Evolutionary conservation across 129 eudicot species (phyloP), one percentile per base, ranked within the genome.

Genomic region (Heracleum sosnowskyi): DNA sequence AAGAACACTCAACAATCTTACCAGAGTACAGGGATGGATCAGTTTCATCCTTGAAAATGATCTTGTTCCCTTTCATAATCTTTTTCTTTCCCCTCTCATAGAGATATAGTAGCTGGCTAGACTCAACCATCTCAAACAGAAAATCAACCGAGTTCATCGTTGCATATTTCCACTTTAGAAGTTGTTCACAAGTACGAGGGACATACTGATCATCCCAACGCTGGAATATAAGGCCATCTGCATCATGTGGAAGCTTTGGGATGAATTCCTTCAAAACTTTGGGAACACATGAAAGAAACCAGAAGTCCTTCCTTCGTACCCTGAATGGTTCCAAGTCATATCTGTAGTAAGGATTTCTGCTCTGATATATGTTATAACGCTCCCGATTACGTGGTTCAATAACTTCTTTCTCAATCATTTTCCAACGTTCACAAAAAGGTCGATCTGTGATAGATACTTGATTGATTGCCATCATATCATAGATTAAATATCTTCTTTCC

Each of bases 191-290:
- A 5, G 98, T 95, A 20, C 96, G 93, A 5, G 98, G 94, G 80
- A 95, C 98, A 81, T 95, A 95, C 74, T 94, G 91, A 81, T 95
- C 98, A 84, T 92, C 98, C 98, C 98, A 95, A 12, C 97, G 96
- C 98, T 95, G 86, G 82, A 95, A 95, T 78, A 95, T 86, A 78
- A 95, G 97, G 79, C 99, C 99, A 85, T 95, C 99, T 42, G 99
- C 97, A 63, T 81, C 97, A 87, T 95, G 99, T 37, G 99, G 90
- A 86, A 95, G 96, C 79, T 80, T 88, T 33, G 99, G 99, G 82
- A 95, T 95, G 57, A 95, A 95, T 79, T 90, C 97, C 84, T 88
- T 95, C 86, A 95, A 78, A 76, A 95, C 86, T 81, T 88, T 95
- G 68, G 84, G 86, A 77, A 92, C 99, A 35, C 97, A 82, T 64